Base-by-base conservation (phyloP, 768 basidiomycete species). In the Asterophora parasitica region DNA sequence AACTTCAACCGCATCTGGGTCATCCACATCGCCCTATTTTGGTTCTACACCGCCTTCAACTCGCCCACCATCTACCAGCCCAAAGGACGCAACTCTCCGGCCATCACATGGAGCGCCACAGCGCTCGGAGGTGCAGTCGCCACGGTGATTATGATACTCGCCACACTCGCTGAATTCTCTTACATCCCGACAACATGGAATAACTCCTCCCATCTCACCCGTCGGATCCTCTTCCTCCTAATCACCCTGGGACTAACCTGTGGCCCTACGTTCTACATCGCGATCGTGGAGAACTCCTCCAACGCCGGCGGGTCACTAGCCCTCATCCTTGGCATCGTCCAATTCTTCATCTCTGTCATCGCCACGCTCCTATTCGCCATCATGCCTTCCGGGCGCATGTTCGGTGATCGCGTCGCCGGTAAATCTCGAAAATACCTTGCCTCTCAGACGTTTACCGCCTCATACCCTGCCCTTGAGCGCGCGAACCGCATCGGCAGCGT, bases 1-100 rank as follows among this genome's bases (percentile, higher is more conserved):
- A 97, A 99, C 76, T 99, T 99, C 75, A 98, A 98, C 72, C 90
- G 95, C 39, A 91, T 99, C 58, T 99, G 96, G 94, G 92, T 98
- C 66, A 87, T 95, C 53, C 96, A 98, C 70, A 74, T 99, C 49
- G 81, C 94, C 27, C 68, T 97, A 63, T 98, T 86, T 75, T 98
- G 87, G 80, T 97, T 85, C 71, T 98, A 96, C 72, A 98, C 94
- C 15, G 76, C 95, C 32, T 96, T 78, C 74, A 97, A 97, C 68
- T 87, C 93, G 12, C 91, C 92, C 1, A 81, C 78, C 30, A 74
- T 98, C 58, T 99, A 98, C 62, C 74, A 75, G 20, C 67, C 77
- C 46, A 69, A 71, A 23, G 73, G 73, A 15, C 68, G 73, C 5
- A 71, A 74, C 10, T 78, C 85, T 3, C 78, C 83, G 9, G 88